Base-by-base conservation (phyloP, 768 basidiomycete genomes). In the Mrakia frigida region DNA sequence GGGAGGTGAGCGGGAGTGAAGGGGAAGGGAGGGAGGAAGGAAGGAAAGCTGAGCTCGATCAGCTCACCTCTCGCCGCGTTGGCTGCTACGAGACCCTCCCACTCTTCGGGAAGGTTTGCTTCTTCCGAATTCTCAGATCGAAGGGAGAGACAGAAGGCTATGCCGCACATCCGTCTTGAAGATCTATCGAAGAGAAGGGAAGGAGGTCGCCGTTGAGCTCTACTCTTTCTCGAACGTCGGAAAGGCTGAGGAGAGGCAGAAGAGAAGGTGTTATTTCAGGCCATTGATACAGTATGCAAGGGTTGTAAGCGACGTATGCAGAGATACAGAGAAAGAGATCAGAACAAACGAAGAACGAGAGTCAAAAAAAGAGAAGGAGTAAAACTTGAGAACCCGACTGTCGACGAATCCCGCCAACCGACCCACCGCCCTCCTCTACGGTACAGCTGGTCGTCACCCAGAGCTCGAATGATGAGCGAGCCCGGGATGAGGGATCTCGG, bases 111-210 rank as follows among this genome's bases (percentile, higher is more conserved):
- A 16, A 53, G 16, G 39, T 31, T 9, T 16, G 18, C 46, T 21
- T 16, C 14, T 14, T 21, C 46, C 16, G 46, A 50, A 4, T 14
- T 2, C 31, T 9, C 2, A 4, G 53, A 25, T 4, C 50, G 3
- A 16, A 33, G 35, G 23, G 72, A 68, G 23, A 76, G 65, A 7
- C 74, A 75, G 67, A 78, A 78, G 46, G 72, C 74, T 67, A 78
- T 78, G 43, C 78, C 78, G 67, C 78, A 78, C 78, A 78, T 78
- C 56, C n/a, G 6, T 3, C 6, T 52, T 14, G 56, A 25, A 3
- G n/a, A 18, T 23, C 3, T 7, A 52, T 52, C 16, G 52, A 21
- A 21, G 52, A 2, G 11, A 4, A 53, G 16, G 52, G 52, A 23
- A n/a, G 28, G 56, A 25, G 25, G 23, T 56, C 56, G 56, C 4